A percentile compares a stretch with the other conserved stretches of the same genome.
Conservation (phyloP, 345 rosid species). For the Hypericum perforatum region DNA sequence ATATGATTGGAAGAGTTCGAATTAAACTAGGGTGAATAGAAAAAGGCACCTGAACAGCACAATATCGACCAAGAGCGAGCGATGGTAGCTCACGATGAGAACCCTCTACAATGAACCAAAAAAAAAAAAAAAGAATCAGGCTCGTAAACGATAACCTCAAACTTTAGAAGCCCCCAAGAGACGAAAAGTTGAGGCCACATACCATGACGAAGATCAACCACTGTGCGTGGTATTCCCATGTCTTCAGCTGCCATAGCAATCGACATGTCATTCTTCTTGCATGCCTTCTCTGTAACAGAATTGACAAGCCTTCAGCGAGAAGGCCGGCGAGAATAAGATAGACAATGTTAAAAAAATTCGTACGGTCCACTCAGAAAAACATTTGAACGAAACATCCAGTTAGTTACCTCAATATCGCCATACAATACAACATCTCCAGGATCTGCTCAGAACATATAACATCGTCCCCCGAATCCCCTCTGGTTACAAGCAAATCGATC, state of each 20-base stretch:
- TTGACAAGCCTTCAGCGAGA: conserved; percentile 68
- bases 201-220: conserved; percentile 97
- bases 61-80: conserved; percentile 61
- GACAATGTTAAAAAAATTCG: neutral
- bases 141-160: conserved; percentile 4
- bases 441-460: conserved; percentile 58
- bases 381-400: neutral
- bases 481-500: conserved; percentile 15
- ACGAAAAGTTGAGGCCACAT: conserved; percentile 15
- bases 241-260: conserved; percentile 83
- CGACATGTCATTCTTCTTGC: conserved; percentile 52
- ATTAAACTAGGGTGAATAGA: neutral
- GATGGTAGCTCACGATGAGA: conserved; percentile 85
- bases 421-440: conserved; percentile 66
- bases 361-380: neutral
- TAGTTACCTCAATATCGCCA: conserved; percentile 84
- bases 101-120: conserved; percentile 63
- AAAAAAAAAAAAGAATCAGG: conserved; percentile 5
- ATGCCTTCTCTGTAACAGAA: conserved; percentile 76
- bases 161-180: neutral
- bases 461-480: conserved; percentile 35
- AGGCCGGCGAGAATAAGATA: neutral
- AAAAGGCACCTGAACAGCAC: conserved; percentile 47
- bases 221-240: conserved; percentile 69
- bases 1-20: too few species aligned